Base-by-base conservation (phyloP, 2,329 filamentous ascomycete genomes). In the Drechslerella coelobrocha region DNA sequence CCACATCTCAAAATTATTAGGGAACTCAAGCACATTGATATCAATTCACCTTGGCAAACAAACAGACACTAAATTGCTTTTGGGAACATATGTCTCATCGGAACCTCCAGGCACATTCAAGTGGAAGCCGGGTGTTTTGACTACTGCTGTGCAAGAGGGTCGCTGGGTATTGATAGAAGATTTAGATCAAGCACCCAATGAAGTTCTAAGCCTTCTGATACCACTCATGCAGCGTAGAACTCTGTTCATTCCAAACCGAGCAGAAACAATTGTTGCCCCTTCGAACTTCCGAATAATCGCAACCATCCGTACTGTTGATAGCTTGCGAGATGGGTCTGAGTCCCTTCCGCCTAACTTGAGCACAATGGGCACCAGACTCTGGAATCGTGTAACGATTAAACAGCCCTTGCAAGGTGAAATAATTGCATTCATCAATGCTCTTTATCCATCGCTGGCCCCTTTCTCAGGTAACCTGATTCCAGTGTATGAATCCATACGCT, bases 111-210 rank as follows among this genome's bases (percentile, higher is more conserved):
- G 92, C 1, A 92, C 90, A 8, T 99, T 99, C 78, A 85, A 86
- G 54, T 99, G 94, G 94, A 87, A 90, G 68, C 86, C 94, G 2
- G 94, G 94, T 79, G 90, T 97, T 19, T 82, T 99, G 75, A 97
- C 94, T 0, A 96, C 91, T 27, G 95, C 95, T 34, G 92, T 97
- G 1, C 88, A 85, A 76, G 93, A 99, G 81, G 95, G 94, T 14
- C 85, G 93, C 76, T 99, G 94, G 95, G 90, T 99, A 5, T 83
- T 99, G 73, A 95, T 99, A 68, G 95, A 99, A 79, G 95, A 99
- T 78, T 83, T 99, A 41, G 92, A 99, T 78, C 88, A 93, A 72
- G 94, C 94, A 9, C 94, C 95, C 2, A 93, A 91, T 74, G 94
- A 99, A 79, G 90, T 99, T 51, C 87, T 99, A 78, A 96, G 93